phyloP scores from a whole-genome alignment of 345 rosid species.

The Arabidopsis arenosa region DNA sequence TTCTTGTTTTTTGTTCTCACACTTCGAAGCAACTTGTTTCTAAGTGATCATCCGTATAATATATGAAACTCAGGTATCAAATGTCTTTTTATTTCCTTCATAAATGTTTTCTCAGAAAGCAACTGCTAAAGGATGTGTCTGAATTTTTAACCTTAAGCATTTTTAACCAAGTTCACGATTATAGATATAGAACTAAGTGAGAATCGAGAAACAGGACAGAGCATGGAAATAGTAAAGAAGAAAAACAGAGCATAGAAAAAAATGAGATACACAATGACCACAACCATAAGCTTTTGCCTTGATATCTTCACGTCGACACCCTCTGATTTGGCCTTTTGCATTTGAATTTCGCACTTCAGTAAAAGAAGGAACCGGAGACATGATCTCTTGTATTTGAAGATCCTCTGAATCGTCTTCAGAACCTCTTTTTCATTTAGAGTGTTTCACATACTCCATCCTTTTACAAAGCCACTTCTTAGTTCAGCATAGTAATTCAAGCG shows the following conservation, averaged over 20 bases:
- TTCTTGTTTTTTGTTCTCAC: slow-evolving; percentile 20
- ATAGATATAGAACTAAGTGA: not conserved
- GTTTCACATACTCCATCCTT: not conserved
- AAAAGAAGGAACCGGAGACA: not conserved
- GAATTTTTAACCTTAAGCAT: not conserved
- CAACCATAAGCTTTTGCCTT: too few species aligned
- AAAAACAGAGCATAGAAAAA: not conserved
- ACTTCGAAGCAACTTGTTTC: slow-evolving; percentile 29
- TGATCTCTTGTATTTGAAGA: not conserved
- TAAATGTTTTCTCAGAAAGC: not conserved
- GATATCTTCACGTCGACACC: not conserved
- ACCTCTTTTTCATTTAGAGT: not conserved
- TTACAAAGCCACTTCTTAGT: not conserved
- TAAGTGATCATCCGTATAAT: not conserved
- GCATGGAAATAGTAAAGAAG: not conserved
- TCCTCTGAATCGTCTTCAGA: not conserved
- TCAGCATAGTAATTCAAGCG: not conserved
- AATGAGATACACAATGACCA: not conserved
- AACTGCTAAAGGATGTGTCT: not conserved
- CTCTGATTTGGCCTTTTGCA: not conserved
- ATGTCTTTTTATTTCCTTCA: not conserved
- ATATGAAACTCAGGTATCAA: slow-evolving; percentile 22
- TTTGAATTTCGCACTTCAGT: not conserved
- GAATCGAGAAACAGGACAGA: not conserved
- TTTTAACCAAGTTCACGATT: not conserved